Evolutionary conservation across 805 yeast species (phyloP), one percentile per base, ranked within the genome.

Genomic region (Cyberlindnera amylophila): DNA sequence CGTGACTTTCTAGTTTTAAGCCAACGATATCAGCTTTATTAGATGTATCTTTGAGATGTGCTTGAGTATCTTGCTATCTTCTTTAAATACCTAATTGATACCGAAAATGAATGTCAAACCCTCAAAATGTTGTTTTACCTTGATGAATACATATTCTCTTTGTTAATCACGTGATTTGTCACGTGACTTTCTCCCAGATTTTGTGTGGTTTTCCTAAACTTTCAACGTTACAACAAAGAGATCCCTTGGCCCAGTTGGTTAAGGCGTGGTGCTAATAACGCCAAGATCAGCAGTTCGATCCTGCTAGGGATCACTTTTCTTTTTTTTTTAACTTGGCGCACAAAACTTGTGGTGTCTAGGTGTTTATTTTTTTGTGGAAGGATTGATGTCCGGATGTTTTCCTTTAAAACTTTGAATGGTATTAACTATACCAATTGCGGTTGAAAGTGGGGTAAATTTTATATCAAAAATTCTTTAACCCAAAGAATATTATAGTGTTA

Each of bases 201-300:
- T n/a, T n/a, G n/a, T n/a, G 10, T 23, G 27, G 27, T 11, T 23
- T 11, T 11, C 11, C 10, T 7, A 8, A 7, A 23, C 7, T 8
- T 23, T 23, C 27, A 23, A 23, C 27, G 11, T 3, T 10, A 14
- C 32, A 21, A n/a, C 2, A 14, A 33, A 34, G 15, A 19, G 72
- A 69, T 71, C 76, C 73, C 75, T 71, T 71, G 76, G 76, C 76
- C 76, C 72, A 71, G 76, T 70, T 71, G 76, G 76, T 71, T 71
- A 71, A 70, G 77, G 76, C 75, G 75, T 71, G 71, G 75, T 71
- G 75, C 76, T 71, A 71, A 71, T 71, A 70, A 60, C 64, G 64
- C 64, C 62, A 60, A 61, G 86, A 79, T 80, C 86, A 78, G 84
- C 86, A 77, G 86, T 80, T 80, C 86, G 86, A 80, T 79, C 86